These are phyloP conservation scores for Melocanna baccifera DNA, from an alignment of 176 grass and related monocot genomes.

Conservation along the genomic window DNA sequence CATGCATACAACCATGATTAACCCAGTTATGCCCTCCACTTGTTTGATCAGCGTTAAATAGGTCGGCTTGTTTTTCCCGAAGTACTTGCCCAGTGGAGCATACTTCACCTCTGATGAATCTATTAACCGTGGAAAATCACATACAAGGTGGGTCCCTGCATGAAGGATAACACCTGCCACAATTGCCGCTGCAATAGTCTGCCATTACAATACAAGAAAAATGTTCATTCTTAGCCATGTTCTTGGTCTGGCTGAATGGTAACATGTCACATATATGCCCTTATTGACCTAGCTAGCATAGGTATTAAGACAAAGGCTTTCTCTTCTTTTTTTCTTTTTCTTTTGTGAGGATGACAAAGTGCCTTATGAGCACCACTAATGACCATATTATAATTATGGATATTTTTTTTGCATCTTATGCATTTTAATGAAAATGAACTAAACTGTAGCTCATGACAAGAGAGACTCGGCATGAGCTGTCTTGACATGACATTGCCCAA, in stretches of 20 bases:
- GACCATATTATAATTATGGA: not conserved
- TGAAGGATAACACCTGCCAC: constrained; percentile 85
- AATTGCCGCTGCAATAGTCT: constrained; percentile 88
- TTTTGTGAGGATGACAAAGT: not conserved
- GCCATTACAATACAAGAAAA: constrained; percentile 51
- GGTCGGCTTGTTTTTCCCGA: constrained; percentile 65
- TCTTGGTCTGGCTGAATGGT: constrained; percentile 9
- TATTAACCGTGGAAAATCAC: constrained; percentile 88
- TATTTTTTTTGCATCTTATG: constrained; percentile 1
- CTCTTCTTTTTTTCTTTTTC: not conserved
- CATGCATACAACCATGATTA: constrained; percentile 90
- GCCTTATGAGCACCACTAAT: not conserved
- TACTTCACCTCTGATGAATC: constrained; percentile 52
- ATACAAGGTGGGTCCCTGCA: constrained; percentile 64
- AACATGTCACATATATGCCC: not conserved
- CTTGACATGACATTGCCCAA: constrained; percentile 10
- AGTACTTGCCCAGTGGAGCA: constrained; percentile 43
- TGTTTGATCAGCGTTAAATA: constrained; percentile 55
- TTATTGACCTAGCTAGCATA: constrained; percentile 1
- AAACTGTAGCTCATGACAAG: not conserved
- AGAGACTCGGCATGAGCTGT: not conserved
- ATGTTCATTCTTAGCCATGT: constrained; percentile 23
- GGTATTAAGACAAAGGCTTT: not conserved
- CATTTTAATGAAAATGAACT: constrained; percentile 15
- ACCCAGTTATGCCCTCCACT: constrained; percentile 73